Evolutionary conservation across 2,329 filamentous ascomycete genomes (phyloP), one percentile per base, ranked within the genome.

Genomic region (Elsinoe ampelina): DNA sequence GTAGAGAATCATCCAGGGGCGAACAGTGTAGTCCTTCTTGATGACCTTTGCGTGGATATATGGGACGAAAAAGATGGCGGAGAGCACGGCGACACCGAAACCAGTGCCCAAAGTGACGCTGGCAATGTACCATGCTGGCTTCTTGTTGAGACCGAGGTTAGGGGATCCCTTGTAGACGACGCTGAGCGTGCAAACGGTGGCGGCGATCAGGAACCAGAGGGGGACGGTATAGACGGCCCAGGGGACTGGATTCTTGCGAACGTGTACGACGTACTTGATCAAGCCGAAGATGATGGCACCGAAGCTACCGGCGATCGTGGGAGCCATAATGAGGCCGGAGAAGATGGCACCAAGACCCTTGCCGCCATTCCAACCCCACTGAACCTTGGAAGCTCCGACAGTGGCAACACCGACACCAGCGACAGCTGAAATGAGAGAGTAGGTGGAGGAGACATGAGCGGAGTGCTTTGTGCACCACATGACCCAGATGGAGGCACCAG

Each of bases 361-460:
- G 22, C 75, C 74, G 1, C 61, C 60, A 30, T 66, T 66, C 74
- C 75, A 77, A 15, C 64, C 70, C 72, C 72, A 74, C 51, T 68
- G 64, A 58, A 74, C 66, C 8, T 63, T 57, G 30, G 63, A 58
- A 19, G 68, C 64, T 39, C 71, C 65, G 26, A 83, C 78, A 32
- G 80, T 76, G 6, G 79, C 81, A 36, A 84, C 72, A 43, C 80
- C 81, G 63, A 82, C 79, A 57, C 81, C 81, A 57, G 82, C 72
- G 30, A 84, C 74, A 60, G 79, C 79, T 15, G 79, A 80, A 59
- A 83, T 76, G 59, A 83, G 76, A 11, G 80, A 81, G 66, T 83
- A 80, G 1, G 81, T 84, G 3, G 81, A 82, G 0, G 80, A 83
- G 17, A 83, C 80, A 35, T 80, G 81, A 61, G 82, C 73, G 36